These are phyloP conservation scores for Zymoseptoria passerinii DNA, from an alignment of 2,329 filamentous ascomycete species.

Conservation along the genomic window DNA sequence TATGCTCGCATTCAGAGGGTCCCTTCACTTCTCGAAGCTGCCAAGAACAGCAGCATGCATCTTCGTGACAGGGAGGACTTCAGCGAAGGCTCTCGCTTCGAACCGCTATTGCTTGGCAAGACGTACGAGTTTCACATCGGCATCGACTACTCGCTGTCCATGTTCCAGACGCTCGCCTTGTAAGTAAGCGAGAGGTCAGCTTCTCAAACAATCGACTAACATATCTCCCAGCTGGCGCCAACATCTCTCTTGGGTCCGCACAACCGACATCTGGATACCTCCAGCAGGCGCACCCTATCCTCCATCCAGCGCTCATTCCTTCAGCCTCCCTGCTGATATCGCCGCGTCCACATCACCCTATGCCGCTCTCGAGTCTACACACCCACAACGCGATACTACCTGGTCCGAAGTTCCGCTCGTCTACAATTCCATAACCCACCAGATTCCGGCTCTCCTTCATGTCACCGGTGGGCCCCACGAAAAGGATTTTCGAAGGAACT, in stretches of 20 bases:
- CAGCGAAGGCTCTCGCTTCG: slow-evolving; percentile 38
- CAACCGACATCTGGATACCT: slow-evolving; percentile 25
- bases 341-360: slow-evolving; percentile 19
- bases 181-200: not conserved
- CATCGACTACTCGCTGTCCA: slow-evolving; percentile 18
- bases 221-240: slow-evolving; percentile 14
- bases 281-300: slow-evolving; percentile 1
- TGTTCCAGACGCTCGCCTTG: slow-evolving; percentile 25
- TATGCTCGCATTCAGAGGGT: slow-evolving; percentile 20
- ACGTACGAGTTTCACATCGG: slow-evolving; percentile 20
- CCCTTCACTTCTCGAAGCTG: slow-evolving; percentile 17
- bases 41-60: slow-evolving; percentile 17
- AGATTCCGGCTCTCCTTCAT: slow-evolving; percentile 21
- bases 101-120: slow-evolving; percentile 24
- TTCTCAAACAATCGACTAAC: no score
- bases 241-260: slow-evolving; percentile 29
- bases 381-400: not conserved
- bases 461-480: slow-evolving; percentile 22
- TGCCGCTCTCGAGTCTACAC: slow-evolving; percentile 8
- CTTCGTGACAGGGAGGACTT: slow-evolving; percentile 1
- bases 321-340: slow-evolving; percentile 18
- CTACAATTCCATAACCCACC: slow-evolving; percentile 23
- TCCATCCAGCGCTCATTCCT: slow-evolving; percentile 8
- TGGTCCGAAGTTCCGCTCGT: slow-evolving; percentile 21
- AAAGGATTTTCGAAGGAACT: slow-evolving; percentile 22